Percentiles rank a stretch among this genome's conserved stretches.
Evolutionary conservation across 495 filamentous ascomycete genomes (phyloP).

Genomic region (Hypoxylon fuscum): DNA sequence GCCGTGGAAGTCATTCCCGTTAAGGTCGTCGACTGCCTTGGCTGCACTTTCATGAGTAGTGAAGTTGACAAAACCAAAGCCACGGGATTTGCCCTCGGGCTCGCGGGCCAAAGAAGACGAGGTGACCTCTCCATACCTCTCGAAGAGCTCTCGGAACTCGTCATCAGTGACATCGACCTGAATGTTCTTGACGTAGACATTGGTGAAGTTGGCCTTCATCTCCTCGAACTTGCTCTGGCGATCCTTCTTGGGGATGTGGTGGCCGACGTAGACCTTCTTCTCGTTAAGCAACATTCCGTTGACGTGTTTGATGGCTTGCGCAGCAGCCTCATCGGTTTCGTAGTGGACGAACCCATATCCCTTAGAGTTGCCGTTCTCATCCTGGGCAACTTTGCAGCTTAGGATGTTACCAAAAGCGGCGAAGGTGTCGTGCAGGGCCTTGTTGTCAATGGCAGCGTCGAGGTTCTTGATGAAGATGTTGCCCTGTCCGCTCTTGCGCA

Average conservation of each 20-base stretch:
- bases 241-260: slow-evolving; percentile 99
- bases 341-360: slow-evolving; percentile 99
- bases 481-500: slow-evolving; percentile 98
- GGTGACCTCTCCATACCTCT: slow-evolving; percentile 91
- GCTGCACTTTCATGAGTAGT: slow-evolving; percentile 87
- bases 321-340: slow-evolving; percentile 97
- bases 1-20: slow-evolving; percentile 88
- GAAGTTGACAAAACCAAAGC: slow-evolving; percentile 99
- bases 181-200: slow-evolving; percentile 99
- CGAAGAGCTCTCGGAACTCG: slow-evolving; percentile 92
- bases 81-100: slow-evolving; percentile 89
- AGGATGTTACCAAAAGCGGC: slow-evolving; percentile 99
- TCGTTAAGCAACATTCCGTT: slow-evolving; percentile 99
- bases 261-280: slow-evolving; percentile 99
- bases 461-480: slow-evolving; percentile 99
- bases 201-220: slow-evolving; percentile 99
- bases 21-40: slow-evolving; percentile 89
- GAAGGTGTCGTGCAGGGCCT: slow-evolving; percentile 99
- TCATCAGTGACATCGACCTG: slow-evolving; percentile 86
- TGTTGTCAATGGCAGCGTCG: slow-evolving; percentile 98
- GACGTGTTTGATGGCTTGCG: slow-evolving; percentile 98
- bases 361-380: slow-evolving; percentile 94
- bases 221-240: slow-evolving; percentile 99
- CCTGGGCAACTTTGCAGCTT: slow-evolving; percentile 98
- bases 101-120: slow-evolving; percentile 95